Conservation (phyloP, 176 grass and related monocot species). For the Elaeis guineensis region DNA sequence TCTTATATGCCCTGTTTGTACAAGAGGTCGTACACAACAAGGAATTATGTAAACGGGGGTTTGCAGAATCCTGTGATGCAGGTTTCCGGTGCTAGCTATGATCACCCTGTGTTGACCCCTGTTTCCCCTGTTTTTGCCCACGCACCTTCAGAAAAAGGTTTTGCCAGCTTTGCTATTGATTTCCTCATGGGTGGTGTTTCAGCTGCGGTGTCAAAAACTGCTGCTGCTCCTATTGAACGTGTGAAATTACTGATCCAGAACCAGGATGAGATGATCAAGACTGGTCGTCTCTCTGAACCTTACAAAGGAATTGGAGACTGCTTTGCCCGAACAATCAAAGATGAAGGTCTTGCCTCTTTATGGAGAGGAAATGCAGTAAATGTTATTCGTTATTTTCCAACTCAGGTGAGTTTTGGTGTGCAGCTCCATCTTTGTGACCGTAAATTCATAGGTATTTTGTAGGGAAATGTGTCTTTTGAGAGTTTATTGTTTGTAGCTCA, state of each 20-base stretch:
- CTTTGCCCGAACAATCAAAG: constrained; percentile 2
- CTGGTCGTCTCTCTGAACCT: constrained; percentile 13
- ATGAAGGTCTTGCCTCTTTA: constrained; percentile 5
- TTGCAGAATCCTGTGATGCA: not conserved
- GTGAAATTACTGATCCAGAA: constrained; percentile 14
- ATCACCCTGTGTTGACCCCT: constrained; percentile 1
- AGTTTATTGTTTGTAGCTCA: no score
- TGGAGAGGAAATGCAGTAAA: constrained; percentile 14
- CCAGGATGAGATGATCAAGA: constrained; percentile 22
- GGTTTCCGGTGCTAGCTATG: not conserved
- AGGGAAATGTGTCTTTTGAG: no score
- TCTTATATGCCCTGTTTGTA: not conserved
- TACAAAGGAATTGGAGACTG: constrained; percentile 13
- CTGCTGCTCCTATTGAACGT: constrained; percentile 18
- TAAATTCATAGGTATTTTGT: no score
- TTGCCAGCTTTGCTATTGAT: constrained; percentile 9
- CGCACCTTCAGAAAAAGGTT: constrained; percentile 10
- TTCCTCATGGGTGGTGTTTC: constrained; percentile 18
- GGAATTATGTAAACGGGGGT: not conserved
- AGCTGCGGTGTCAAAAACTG: constrained; percentile 15
- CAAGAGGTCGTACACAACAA: not conserved
- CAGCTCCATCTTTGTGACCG: no score
- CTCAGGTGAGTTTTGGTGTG: constrained; percentile 1
- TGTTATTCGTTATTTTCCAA: constrained; percentile 17
- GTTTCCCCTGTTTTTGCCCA: constrained; percentile 9